Evolutionary conservation across 2,329 filamentous ascomycete species (phyloP).

Genomic region (Penicillium oxalicum): DNA sequence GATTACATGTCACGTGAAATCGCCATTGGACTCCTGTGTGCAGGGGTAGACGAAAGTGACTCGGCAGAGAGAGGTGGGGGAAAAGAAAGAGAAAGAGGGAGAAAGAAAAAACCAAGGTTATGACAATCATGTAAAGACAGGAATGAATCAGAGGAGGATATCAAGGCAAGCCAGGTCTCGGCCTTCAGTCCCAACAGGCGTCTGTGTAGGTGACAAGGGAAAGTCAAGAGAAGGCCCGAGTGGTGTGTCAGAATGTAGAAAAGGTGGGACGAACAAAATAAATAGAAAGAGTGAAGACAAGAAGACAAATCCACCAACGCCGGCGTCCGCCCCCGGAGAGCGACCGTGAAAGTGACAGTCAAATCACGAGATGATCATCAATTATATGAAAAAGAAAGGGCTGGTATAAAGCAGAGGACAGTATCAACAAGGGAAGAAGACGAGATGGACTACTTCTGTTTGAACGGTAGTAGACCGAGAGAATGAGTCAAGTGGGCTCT

Average conservation of each 20-base stretch:
- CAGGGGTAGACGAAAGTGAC: too few species aligned
- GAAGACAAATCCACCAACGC: slow-evolving; percentile 13
- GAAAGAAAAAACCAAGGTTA: too few species aligned
- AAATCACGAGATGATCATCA: slow-evolving; percentile 4
- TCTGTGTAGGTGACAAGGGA: too few species aligned
- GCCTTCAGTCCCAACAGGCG: too few species aligned
- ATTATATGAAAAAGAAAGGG: neutral
- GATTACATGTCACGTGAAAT: too few species aligned
- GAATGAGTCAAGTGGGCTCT: neutral
- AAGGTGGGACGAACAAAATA: neutral
- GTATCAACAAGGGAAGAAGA: slow-evolving; percentile 16
- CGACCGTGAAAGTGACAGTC: slow-evolving; percentile 17
- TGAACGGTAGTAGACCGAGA: neutral
- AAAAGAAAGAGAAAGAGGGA: too few species aligned
- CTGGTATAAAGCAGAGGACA: slow-evolving; percentile 6
- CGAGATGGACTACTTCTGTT: slow-evolving; percentile 1
- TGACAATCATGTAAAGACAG: too few species aligned
- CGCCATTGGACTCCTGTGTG: too few species aligned
- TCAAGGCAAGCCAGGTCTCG: too few species aligned
- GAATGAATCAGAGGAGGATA: too few species aligned
- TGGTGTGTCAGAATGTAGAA: neutral
- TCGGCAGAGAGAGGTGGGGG: too few species aligned
- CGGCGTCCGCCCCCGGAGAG: slow-evolving; percentile 10
- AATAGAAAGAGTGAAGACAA: slow-evolving; percentile 1
- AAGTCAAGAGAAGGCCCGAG: too few species aligned